phyloP scores from a whole-genome alignment of 176 grass and related monocot species.

The Poa annua region DNA sequence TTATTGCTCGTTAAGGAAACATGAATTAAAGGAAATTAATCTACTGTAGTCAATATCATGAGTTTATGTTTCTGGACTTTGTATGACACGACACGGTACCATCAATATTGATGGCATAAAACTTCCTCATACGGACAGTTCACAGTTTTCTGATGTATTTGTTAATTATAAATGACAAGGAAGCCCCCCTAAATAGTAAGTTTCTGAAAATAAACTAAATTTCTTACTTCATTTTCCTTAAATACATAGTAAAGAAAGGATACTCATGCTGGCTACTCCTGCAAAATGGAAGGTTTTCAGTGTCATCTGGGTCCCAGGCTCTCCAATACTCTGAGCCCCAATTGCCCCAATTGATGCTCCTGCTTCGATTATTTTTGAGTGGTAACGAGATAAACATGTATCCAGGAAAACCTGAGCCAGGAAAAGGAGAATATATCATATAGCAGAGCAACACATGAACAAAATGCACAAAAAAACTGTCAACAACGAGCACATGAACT shows the following conservation, averaged over 20 bases:
- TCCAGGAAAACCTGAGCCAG: constrained; percentile 87
- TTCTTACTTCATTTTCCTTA: constrained; percentile 17
- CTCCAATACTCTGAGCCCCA: constrained; percentile 97
- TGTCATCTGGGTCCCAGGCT: constrained; percentile 98
- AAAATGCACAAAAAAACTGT: background rate
- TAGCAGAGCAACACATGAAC: constrained; percentile 2
- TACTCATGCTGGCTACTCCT: constrained; percentile 99
- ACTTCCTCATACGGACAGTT: background rate
- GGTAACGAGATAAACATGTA: constrained; percentile 92
- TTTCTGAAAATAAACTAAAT: constrained; percentile 26
- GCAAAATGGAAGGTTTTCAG: constrained; percentile 99
- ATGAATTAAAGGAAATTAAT: constrained; percentile 24
- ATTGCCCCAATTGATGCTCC: constrained; percentile 94
- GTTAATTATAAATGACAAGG: background rate
- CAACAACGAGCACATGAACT: background rate
- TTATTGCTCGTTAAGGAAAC: constrained; percentile 52
- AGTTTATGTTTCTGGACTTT: constrained; percentile 18
- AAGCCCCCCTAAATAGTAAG: background rate
- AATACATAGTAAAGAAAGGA: constrained; percentile 51
- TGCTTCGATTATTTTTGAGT: constrained; percentile 82
- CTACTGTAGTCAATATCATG: background rate
- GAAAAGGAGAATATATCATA: constrained; percentile 16
- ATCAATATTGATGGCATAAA: constrained; percentile 17
- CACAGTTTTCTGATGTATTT: constrained; percentile 31
- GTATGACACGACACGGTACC: background rate